These are phyloP conservation scores for Russula ochroleuca DNA, from an alignment of 768 basidiomycete species.

Conservation along the genomic window DNA sequence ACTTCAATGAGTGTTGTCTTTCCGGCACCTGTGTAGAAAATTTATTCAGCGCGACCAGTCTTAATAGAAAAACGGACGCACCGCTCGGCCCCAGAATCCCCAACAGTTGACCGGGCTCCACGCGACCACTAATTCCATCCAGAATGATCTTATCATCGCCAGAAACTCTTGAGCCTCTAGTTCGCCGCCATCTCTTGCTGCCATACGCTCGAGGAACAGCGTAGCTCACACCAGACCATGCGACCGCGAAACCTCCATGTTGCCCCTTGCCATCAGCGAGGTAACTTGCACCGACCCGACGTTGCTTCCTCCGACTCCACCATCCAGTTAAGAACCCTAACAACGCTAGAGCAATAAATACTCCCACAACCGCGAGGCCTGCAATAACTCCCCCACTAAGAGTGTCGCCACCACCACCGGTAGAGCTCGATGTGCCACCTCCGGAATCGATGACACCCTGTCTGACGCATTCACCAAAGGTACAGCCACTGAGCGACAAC, in stretches of 20 bases:
- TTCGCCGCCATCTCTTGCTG: constrained; percentile 5
- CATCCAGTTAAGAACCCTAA: constrained; percentile 60
- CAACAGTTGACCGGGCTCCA: constrained; percentile 81
- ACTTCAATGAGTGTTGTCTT: constrained; percentile 92
- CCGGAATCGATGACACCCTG: constrained; percentile 69
- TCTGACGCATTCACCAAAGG: constrained; percentile 84
- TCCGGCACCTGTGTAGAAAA: constrained; percentile 55
- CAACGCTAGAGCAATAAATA: constrained; percentile 53
- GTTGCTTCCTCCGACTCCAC: constrained; percentile 57
- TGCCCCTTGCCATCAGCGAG: constrained; percentile 38
- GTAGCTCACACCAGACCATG: constrained; percentile 70
- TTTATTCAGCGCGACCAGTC: not conserved
- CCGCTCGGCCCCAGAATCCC: constrained; percentile 92
- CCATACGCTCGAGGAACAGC: constrained; percentile 40
- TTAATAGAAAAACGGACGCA: constrained; percentile 29
- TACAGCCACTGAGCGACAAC: constrained; percentile 67
- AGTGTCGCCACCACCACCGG: constrained; percentile 34
- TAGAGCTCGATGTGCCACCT: constrained; percentile 32
- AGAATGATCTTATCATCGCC: constrained; percentile 62
- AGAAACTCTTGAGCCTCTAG: constrained; percentile 11
- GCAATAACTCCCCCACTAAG: constrained; percentile 85
- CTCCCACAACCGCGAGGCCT: constrained; percentile 81
- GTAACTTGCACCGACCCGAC: constrained; percentile 35
- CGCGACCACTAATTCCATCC: constrained; percentile 60
- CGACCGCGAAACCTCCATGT: constrained; percentile 48